phyloP scores from a whole-genome alignment of 257 asterid genomes.

The Agastache rugosa region DNA sequence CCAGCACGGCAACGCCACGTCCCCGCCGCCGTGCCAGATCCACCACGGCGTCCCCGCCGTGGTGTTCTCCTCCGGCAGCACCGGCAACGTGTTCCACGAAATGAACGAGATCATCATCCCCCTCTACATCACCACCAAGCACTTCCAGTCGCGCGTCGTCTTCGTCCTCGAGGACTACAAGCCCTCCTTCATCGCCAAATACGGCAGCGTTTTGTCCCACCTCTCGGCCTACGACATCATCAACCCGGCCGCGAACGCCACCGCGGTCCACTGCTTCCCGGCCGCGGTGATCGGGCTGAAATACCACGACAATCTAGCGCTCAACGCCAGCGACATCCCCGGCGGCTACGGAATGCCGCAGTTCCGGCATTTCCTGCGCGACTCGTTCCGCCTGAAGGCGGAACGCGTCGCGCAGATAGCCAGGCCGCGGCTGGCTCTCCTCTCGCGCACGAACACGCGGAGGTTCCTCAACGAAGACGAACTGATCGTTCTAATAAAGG shows the following conservation, averaged over 20 bases:
- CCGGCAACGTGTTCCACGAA: slow-evolving; percentile 87
- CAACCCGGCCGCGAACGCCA: slow-evolving; percentile 55
- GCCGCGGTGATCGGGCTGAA: slow-evolving; percentile 72
- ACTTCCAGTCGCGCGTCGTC: slow-evolving; percentile 60
- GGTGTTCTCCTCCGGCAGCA: slow-evolving; percentile 83
- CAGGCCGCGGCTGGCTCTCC: slow-evolving; percentile 61
- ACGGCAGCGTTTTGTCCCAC: slow-evolving; percentile 52
- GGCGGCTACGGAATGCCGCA: slow-evolving; percentile 51
- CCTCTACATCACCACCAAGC: slow-evolving; percentile 70
- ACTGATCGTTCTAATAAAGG: slow-evolving; percentile 49
- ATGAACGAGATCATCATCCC: slow-evolving; percentile 88
- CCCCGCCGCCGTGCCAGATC: slow-evolving; percentile 46
- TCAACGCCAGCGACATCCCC: slow-evolving; percentile 44
- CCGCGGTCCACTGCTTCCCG: slow-evolving; percentile 79
- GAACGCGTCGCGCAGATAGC: slow-evolving; percentile 41
- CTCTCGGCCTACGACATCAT: slow-evolving; percentile 54
- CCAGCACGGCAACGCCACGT: slow-evolving; percentile 32
- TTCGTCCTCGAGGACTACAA: slow-evolving; percentile 72
- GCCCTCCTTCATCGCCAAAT: slow-evolving; percentile 66
- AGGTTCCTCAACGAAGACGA: slow-evolving; percentile 63
- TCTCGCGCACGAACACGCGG: slow-evolving; percentile 72
- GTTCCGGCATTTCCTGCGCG: slow-evolving; percentile 46
- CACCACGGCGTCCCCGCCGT: slow-evolving; percentile 71
- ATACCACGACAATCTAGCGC: slow-evolving; percentile 71
- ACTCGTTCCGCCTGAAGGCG: slow-evolving; percentile 39